A percentile compares a stretch with the other conserved stretches of the same genome.
These are phyloP conservation scores for Neckera pumila DNA, from an alignment of 225 moss, liverwort and hornwort genomes.

Conservation along the genomic window DNA sequence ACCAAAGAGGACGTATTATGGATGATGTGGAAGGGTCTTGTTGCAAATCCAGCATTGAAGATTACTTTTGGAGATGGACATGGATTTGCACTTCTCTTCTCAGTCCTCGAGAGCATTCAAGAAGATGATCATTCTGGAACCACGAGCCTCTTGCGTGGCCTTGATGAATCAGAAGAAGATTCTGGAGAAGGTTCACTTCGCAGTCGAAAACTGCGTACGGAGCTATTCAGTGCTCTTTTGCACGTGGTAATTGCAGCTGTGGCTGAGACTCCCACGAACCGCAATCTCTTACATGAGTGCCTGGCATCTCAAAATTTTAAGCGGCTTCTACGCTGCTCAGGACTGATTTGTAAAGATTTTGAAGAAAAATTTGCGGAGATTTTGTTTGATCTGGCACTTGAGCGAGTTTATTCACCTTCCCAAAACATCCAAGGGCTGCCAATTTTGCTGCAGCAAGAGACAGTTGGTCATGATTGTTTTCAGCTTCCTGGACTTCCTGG, in stretches of 20 bases:
- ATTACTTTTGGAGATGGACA: constrained; percentile 69
- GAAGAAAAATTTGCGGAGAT: constrained; percentile 66
- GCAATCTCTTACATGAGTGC: constrained; percentile 58
- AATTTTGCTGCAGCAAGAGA: constrained; percentile 34
- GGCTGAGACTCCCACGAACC: constrained; percentile 51
- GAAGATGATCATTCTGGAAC: constrained; percentile 16
- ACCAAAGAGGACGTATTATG: constrained; percentile 78
- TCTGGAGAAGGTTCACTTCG: neutral
- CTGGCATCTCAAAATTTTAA: constrained; percentile 58
- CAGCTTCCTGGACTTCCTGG: constrained; percentile 36
- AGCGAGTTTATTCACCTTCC: constrained; percentile 55
- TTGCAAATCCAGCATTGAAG: constrained; percentile 56
- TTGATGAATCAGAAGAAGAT: constrained; percentile 34
- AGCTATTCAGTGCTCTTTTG: constrained; percentile 64
- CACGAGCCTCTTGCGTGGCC: constrained; percentile 3
- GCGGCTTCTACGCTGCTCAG: constrained; percentile 41
- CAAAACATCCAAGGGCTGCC: constrained; percentile 43
- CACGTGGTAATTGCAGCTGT: constrained; percentile 73
- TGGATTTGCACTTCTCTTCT: constrained; percentile 70
- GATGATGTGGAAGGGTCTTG: constrained; percentile 81
- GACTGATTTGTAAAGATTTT: constrained; percentile 48
- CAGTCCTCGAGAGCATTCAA: constrained; percentile 67
- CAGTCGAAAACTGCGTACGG: constrained; percentile 17
- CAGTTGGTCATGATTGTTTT: constrained; percentile 19
- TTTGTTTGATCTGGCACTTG: constrained; percentile 80